A percentile compares a stretch with the other conserved stretches of the same genome.
These are phyloP conservation scores for Mycena sanguinolenta DNA, from an alignment of 768 basidiomycete species.

Conservation along the genomic window DNA sequence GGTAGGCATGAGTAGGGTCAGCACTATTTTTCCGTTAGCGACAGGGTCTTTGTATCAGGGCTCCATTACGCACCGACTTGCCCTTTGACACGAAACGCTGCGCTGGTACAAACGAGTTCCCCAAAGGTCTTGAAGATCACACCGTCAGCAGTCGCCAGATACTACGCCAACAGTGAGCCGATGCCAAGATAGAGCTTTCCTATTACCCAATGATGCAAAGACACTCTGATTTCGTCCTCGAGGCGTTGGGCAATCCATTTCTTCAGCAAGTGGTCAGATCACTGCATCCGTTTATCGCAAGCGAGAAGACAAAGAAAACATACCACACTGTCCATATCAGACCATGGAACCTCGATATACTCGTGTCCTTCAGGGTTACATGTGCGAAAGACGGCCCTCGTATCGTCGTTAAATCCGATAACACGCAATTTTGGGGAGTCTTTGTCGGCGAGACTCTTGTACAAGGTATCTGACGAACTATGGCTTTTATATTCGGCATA, in stretches of 20 bases:
- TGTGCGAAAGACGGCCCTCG: conserved; percentile 17
- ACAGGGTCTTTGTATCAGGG: not conserved
- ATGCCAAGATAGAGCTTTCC: not conserved
- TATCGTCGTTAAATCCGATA: conserved; percentile 25
- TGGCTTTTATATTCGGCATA: conserved; percentile 25
- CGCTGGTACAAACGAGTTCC: not conserved
- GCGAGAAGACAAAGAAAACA: conserved; percentile 2
- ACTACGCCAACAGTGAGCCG: conserved; percentile 5
- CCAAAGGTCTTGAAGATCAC: conserved; percentile 26
- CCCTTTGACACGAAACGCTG: not conserved
- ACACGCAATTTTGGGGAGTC: conserved; percentile 16
- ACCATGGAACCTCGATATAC: conserved; percentile 28
- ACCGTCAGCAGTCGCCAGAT: conserved; percentile 24
- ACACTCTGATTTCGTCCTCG: conserved; percentile 23
- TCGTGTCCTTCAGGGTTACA: not conserved
- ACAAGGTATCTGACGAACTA: conserved; percentile 15
- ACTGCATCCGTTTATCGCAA: not conserved
- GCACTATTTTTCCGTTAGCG: not conserved
- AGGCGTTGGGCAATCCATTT: conserved; percentile 31
- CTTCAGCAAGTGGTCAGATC: conserved; percentile 3
- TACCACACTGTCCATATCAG: conserved; percentile 22
- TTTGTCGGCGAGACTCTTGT: conserved; percentile 11
- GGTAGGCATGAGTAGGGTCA: conserved; percentile 28
- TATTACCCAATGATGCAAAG: conserved; percentile 28
- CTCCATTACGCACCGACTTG: conserved; percentile 16